A percentile compares a stretch with the other conserved stretches of the same genome.
Evolutionary conservation across 176 grass and related monocot species (phyloP).

Genomic region (Zea mays): Zm-B73-REFERENCE-NAM-5.0 NC_050102.1:16798501-16799000

Average conservation of each 20-base stretch:
- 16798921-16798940: neutral
- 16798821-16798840: neutral
- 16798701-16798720: neutral
- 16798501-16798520: neutral
- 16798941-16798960: neutral
- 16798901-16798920: neutral
- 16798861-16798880: neutral
- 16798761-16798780: constrained; percentile 4
- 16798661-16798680: neutral
- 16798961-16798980: neutral
- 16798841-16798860: neutral
- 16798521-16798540: neutral
- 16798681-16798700: neutral
- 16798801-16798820: constrained; percentile 23
- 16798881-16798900: neutral
- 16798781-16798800: neutral
- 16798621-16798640: constrained; percentile 5
- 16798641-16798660: neutral
- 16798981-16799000: neutral
- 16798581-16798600: neutral
- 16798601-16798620: neutral
- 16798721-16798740: neutral
- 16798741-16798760: constrained; percentile 7
- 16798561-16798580: neutral
- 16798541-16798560: neutral